Conservation (phyloP, 768 basidiomycete species). For the Amanita rimosa region DNA sequence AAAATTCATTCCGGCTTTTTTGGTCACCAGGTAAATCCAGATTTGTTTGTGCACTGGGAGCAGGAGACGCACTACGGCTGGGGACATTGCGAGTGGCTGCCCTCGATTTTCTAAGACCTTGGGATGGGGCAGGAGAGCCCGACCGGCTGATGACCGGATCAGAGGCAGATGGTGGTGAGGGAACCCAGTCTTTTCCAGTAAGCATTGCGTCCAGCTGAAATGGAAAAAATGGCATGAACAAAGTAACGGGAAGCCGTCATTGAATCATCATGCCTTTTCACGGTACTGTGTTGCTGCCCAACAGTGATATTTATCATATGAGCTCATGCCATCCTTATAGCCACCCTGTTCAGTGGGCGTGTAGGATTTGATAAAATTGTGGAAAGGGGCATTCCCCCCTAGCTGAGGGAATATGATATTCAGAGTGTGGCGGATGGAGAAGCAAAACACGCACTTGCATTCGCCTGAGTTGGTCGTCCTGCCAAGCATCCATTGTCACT, state of each 20-base stretch:
- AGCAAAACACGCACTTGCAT: slow-evolving; percentile 61
- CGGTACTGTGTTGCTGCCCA: slow-evolving; percentile 95
- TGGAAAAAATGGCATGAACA: slow-evolving; percentile 24
- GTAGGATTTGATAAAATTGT: slow-evolving; percentile 66
- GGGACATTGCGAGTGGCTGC: slow-evolving; percentile 44
- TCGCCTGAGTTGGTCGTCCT: slow-evolving; percentile 72
- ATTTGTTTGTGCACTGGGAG: slow-evolving; percentile 30
- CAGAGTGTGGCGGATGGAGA: slow-evolving; percentile 1
- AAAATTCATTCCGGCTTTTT: slow-evolving; percentile 77
- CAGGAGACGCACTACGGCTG: slow-evolving; percentile 45
- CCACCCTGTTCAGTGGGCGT: slow-evolving; percentile 56
- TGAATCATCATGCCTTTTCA: slow-evolving; percentile 56
- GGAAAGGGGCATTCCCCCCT: slow-evolving; percentile 83
- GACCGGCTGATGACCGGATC: slow-evolving; percentile 25
- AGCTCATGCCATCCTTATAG: slow-evolving; percentile 46
- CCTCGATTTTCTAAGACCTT: slow-evolving; percentile 83
- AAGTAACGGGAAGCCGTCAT: slow-evolving; percentile 4
- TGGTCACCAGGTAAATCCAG: slow-evolving; percentile 38
- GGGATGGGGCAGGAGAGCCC: slow-evolving; percentile 52
- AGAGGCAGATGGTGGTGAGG: slow-evolving; percentile 55
- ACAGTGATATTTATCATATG: slow-evolving; percentile 77
- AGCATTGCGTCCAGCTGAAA: slow-evolving; percentile 66
- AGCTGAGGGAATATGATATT: slow-evolving; percentile 33
- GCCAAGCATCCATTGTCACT: slow-evolving; percentile 96
- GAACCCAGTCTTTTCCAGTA: slow-evolving; percentile 70